Conservation (phyloP, 208 protist genomes). For the Wallacemonas sp. region DNA sequence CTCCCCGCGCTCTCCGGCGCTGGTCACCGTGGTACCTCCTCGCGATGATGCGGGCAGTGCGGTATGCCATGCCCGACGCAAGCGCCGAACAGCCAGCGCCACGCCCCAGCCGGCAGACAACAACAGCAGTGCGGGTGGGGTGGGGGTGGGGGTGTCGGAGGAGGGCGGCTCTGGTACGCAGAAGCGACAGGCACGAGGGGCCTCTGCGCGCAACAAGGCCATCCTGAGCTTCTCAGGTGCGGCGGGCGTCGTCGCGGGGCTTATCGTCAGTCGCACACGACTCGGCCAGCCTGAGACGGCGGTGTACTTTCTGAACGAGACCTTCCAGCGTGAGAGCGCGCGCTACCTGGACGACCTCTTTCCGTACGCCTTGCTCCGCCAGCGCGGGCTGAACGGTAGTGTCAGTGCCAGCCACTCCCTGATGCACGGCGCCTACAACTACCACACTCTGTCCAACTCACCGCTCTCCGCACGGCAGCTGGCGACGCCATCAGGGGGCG, state of each 20-base stretch:
- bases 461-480: background rate
- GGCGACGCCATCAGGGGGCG: background rate
- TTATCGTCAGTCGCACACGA: constrained; percentile 9
- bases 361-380: background rate
- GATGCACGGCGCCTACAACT: no score
- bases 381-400: background rate
- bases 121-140: background rate
- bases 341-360: constrained; percentile 12
- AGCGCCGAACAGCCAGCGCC: background rate
- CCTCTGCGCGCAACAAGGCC: background rate
- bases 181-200: background rate
- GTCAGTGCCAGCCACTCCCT: background rate
- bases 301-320: constrained; percentile 7
- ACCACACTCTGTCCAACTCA: background rate
- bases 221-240: constrained; percentile 12
- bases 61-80: background rate
- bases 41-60: background rate
- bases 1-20: background rate
- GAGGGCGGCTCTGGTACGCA: background rate
- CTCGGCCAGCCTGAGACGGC: constrained; percentile 11
- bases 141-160: background rate
- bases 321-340: constrained; percentile 3
- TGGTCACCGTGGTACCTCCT: constrained; percentile 4
- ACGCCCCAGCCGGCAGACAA: no score
- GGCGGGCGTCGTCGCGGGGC: background rate